phyloP scores from a whole-genome alignment of 345 rosid species.

The Mallotus nudiflorus region DNA sequence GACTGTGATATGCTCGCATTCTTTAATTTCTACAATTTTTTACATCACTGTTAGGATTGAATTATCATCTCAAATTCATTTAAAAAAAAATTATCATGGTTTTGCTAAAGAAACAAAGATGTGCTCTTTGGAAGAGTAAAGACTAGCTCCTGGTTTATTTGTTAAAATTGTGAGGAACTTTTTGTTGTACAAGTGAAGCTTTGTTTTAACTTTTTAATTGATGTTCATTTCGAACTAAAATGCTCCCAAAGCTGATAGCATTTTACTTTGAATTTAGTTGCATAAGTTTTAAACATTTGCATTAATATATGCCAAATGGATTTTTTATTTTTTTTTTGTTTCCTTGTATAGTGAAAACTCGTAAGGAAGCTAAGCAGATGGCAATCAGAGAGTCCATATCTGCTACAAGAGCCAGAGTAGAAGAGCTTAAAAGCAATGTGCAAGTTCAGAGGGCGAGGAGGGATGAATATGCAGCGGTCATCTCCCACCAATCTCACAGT shows the following conservation, averaged over 20 bases:
- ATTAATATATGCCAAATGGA: neutral
- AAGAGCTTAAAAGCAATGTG: conserved; percentile 53
- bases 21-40: too few species aligned
- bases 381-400: conserved; percentile 61
- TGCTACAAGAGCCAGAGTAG: conserved; percentile 53
- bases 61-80: too few species aligned
- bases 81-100: too few species aligned
- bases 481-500: conserved; percentile 66
- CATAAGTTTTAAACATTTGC: too few species aligned
- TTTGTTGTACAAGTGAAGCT: too few species aligned
- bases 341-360: conserved; percentile 63
- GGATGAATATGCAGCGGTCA: conserved; percentile 53
- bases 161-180: too few species aligned
- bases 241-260: conserved; percentile 3
- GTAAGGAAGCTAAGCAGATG: conserved; percentile 74
- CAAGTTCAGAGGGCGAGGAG: conserved; percentile 61
- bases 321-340: conserved; percentile 8
- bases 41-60: too few species aligned
- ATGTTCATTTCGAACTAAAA: neutral
- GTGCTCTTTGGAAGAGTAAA: too few species aligned
- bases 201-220: neutral
- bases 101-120: too few species aligned
- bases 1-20: too few species aligned
- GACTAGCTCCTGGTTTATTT: too few species aligned
- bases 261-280: neutral